Evolutionary conservation across 805 yeast species (phyloP).

Genomic region (Priceomyces castillae): DNA sequence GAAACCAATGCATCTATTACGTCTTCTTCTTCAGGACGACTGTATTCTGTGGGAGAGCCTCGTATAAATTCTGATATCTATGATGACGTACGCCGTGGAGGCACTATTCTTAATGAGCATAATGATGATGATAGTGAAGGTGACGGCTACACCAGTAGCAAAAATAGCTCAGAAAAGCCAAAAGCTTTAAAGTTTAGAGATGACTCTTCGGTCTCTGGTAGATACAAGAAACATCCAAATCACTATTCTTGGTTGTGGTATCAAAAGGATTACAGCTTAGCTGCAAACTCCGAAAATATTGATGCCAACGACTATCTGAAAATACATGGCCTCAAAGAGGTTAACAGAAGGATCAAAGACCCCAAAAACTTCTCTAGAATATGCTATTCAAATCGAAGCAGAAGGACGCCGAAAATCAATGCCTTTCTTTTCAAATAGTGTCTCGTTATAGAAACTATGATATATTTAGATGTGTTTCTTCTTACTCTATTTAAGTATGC

Average conservation of each 20-base stretch:
- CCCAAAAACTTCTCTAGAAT: constrained; percentile 15
- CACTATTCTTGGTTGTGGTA: constrained; percentile 32
- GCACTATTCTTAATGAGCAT: background rate
- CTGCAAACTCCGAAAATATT: constrained; percentile 14
- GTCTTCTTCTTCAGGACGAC: constrained; percentile 5
- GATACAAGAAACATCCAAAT: constrained; percentile 2
- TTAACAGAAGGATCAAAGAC: constrained; percentile 18
- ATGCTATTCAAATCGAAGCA: constrained; percentile 23
- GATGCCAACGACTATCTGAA: constrained; percentile 13
- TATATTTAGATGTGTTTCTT: background rate
- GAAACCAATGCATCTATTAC: constrained; percentile 9
- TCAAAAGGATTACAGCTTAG: constrained; percentile 26
- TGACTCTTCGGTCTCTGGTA: constrained; percentile 16
- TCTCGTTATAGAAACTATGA: background rate
- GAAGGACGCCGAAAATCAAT: constrained; percentile 12
- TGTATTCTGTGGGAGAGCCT: constrained; percentile 5
- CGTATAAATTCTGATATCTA: background rate
- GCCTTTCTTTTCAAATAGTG: constrained; percentile 2
- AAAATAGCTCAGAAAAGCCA: constrained; percentile 1
- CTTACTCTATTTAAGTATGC: background rate
- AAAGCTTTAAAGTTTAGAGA: constrained; percentile 15
- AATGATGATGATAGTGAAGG: background rate
- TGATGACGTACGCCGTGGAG: background rate
- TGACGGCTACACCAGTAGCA: background rate
- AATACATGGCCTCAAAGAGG: constrained; percentile 20